A percentile compares a stretch with the other conserved stretches of the same genome.
phyloP scores from a whole-genome alignment of 768 basidiomycete species.

The Boletus insuetus region DNA sequence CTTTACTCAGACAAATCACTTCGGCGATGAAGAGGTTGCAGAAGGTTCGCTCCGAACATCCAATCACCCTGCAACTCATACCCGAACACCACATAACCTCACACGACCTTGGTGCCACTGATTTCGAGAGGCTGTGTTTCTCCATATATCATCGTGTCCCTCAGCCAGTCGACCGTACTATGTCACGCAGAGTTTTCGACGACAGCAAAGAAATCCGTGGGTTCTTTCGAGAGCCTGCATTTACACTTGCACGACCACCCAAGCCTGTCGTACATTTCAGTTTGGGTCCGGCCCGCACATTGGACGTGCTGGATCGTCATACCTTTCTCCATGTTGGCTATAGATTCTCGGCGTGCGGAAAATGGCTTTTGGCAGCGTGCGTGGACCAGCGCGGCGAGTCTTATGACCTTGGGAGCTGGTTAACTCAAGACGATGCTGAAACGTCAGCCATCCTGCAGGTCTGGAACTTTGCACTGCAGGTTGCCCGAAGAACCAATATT shows the following conservation, averaged over 20 bases:
- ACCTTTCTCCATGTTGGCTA: slow-evolving; percentile 80
- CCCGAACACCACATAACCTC: slow-evolving; percentile 60
- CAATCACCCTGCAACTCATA: slow-evolving; percentile 69
- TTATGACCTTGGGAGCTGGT: slow-evolving; percentile 66
- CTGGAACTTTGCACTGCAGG: slow-evolving; percentile 66
- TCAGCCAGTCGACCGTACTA: slow-evolving; percentile 55
- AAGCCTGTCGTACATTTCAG: slow-evolving; percentile 36
- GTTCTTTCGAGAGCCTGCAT: slow-evolving; percentile 64
- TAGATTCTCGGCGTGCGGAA: slow-evolving; percentile 57
- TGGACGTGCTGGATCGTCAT: slow-evolving; percentile 55
- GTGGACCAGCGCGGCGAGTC: slow-evolving; percentile 79
- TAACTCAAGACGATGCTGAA: slow-evolving; percentile 48
- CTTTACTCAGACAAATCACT: slow-evolving; percentile 66
- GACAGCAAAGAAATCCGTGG: slow-evolving; percentile 39
- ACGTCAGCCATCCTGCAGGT: slow-evolving; percentile 54
- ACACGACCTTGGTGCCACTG: slow-evolving; percentile 16
- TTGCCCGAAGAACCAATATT: slow-evolving; percentile 62
- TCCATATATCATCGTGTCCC: slow-evolving; percentile 73
- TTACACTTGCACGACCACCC: slow-evolving; percentile 53
- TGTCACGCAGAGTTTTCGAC: slow-evolving; percentile 51
- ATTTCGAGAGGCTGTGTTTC: slow-evolving; percentile 51
- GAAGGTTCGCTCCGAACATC: slow-evolving; percentile 43
- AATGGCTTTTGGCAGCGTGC: slow-evolving; percentile 75
- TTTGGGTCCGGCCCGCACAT: slow-evolving; percentile 38
- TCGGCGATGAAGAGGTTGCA: slow-evolving; percentile 57